Evolutionary conservation across 2,329 filamentous ascomycete genomes (phyloP).

Genomic region (Curvularia eragrostidis): DNA sequence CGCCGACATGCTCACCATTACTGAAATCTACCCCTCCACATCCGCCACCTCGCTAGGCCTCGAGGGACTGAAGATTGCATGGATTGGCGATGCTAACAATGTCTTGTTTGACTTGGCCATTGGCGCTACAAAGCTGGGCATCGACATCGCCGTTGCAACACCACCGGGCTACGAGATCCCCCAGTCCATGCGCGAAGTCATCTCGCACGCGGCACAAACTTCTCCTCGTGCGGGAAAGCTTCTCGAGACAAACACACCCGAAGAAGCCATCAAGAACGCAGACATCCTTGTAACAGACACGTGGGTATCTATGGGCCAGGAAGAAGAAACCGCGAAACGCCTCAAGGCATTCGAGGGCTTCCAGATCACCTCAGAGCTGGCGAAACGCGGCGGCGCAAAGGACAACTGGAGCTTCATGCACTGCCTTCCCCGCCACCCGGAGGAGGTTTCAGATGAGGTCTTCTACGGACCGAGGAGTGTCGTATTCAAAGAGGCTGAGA

Average conservation of each 20-base stretch:
- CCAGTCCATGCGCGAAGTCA: constrained; percentile 72
- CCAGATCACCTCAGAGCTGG: constrained; percentile 88
- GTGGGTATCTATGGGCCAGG: constrained; percentile 98
- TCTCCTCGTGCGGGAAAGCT: constrained; percentile 69
- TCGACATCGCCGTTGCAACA: constrained; percentile 85
- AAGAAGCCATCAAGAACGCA: constrained; percentile 83
- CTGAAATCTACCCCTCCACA: constrained; percentile 72
- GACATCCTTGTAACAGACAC: constrained; percentile 95
- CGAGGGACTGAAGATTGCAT: constrained; percentile 87
- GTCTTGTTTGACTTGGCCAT: constrained; percentile 94
- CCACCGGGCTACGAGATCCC: constrained; percentile 86
- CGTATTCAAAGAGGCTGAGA: constrained; percentile 94
- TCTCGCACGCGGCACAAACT: constrained; percentile 66
- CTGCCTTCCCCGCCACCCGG: constrained; percentile 87
- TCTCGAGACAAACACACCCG: constrained; percentile 77
- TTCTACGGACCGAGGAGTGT: constrained; percentile 87
- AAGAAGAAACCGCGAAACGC: constrained; percentile 78
- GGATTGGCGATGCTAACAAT: constrained; percentile 97
- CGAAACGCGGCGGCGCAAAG: constrained; percentile 83
- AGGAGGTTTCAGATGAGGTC: constrained; percentile 93
- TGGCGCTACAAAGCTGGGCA: constrained; percentile 83
- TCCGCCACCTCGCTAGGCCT: constrained; percentile 66
- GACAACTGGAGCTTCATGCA: constrained; percentile 98
- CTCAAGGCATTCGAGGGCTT: constrained; percentile 85
- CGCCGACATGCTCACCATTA: constrained; percentile 90